A percentile compares a stretch with the other conserved stretches of the same genome.
These are phyloP conservation scores for Trametes villosa DNA, from an alignment of 768 basidiomycete species.

Conservation along the genomic window DNA sequence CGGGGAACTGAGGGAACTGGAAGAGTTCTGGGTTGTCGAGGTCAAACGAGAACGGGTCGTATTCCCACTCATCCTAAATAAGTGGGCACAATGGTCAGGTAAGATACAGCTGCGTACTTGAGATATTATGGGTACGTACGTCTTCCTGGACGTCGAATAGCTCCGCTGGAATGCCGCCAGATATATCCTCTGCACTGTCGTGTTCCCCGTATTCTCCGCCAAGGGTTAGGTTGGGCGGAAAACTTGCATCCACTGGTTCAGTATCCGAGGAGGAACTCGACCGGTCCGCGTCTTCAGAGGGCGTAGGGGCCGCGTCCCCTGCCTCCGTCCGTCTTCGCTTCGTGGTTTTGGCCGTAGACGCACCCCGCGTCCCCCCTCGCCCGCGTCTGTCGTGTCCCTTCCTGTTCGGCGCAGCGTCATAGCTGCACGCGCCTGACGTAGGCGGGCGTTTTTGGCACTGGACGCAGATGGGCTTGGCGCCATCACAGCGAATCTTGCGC, in stretches of 20 bases:
- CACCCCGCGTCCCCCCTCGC: background rate
- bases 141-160: background rate
- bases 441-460: constrained; percentile 18
- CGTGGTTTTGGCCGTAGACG: background rate
- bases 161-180: no score
- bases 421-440: constrained; percentile 9
- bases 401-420: constrained; percentile 18
- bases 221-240: background rate
- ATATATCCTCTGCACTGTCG: background rate
- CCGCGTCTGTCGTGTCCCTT: constrained; percentile 9
- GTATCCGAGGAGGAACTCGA: constrained; percentile 28
- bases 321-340: constrained; percentile 3
- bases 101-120: no score
- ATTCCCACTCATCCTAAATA: background rate
- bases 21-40: background rate
- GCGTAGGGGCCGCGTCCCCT: background rate
- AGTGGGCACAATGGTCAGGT: no score
- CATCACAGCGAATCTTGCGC: constrained; percentile 21
- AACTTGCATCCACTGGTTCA: background rate
- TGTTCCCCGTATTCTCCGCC: background rate
- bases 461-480: constrained; percentile 18
- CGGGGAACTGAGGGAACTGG: background rate
- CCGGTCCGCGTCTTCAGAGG: background rate
- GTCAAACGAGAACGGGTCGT: constrained; percentile 11
- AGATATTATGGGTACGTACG: no score